Conservation (phyloP, 345 rosid genomes). For the Aquilaria malaccensis region DNA sequence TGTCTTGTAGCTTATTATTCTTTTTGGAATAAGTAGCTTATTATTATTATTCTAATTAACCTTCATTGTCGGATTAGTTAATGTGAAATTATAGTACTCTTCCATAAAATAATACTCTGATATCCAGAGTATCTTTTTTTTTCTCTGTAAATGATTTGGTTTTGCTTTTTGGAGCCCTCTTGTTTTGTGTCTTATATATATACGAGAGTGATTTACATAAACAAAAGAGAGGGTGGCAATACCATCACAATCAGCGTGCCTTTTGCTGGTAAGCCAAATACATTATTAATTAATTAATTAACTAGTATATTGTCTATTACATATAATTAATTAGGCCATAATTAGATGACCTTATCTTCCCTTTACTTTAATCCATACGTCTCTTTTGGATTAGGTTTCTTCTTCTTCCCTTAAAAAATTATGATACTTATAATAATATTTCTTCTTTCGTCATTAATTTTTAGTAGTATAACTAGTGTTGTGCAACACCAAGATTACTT, state of each 20-base stretch:
- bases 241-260: constrained; percentile 23
- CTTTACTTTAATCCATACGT: constrained; percentile 13
- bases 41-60: too few relatives aligned
- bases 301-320: too few relatives aligned
- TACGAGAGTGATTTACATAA: not conserved
- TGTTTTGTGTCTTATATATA: constrained; percentile 11
- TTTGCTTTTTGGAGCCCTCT: not conserved
- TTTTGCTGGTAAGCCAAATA: not conserved
- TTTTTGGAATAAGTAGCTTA: too few relatives aligned
- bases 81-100: too few relatives aligned
- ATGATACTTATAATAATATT: not conserved
- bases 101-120: too few relatives aligned
- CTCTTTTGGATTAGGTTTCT: constrained; percentile 25
- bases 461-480: not conserved
- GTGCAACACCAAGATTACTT: too few relatives aligned
- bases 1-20: too few relatives aligned
- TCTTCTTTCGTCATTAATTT: constrained; percentile 16
- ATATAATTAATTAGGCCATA: not conserved
- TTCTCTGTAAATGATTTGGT: not conserved
- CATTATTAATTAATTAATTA: not conserved
- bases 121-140: constrained; percentile 1
- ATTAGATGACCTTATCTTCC: constrained; percentile 9
- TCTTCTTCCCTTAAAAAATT: not conserved
- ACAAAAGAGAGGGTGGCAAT: not conserved
- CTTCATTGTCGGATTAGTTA: too few relatives aligned